phyloP scores from a whole-genome alignment of 1,284 basidiomycete species.

The Vanrija pseudolonga region DNA sequence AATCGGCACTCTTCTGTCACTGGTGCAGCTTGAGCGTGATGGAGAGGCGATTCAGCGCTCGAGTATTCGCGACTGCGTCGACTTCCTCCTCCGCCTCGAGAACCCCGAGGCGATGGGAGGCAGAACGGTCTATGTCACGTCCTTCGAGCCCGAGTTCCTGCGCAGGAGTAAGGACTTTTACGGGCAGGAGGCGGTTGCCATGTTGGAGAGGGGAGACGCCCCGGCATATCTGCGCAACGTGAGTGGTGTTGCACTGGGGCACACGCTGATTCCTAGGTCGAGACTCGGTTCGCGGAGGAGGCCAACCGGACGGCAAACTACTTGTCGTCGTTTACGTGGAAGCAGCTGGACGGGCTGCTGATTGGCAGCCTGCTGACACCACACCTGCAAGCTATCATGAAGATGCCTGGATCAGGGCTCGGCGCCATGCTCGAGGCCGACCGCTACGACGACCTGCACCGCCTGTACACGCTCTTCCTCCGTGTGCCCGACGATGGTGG shows the following conservation, averaged over 20 bases:
- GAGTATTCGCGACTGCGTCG: slow-evolving; percentile 82
- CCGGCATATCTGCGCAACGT: slow-evolving; percentile 78
- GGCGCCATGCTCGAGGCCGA: slow-evolving; percentile 82
- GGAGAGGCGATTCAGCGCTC: slow-evolving; percentile 89
- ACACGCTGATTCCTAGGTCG: slow-evolving; percentile 59
- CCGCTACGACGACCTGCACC: slow-evolving; percentile 69
- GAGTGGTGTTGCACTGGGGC: slow-evolving; percentile 35
- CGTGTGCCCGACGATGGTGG: slow-evolving; percentile 64
- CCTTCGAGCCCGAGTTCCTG: slow-evolving; percentile 81
- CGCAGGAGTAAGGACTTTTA: slow-evolving; percentile 78
- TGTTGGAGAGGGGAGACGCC: slow-evolving; percentile 73
- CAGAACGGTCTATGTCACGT: slow-evolving; percentile 71
- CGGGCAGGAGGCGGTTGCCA: slow-evolving; percentile 64
- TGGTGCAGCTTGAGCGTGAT: slow-evolving; percentile 87
- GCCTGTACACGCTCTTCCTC: slow-evolving; percentile 74
- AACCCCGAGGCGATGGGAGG: slow-evolving; percentile 51
- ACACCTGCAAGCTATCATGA: slow-evolving; percentile 71
- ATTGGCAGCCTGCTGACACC: slow-evolving; percentile 72
- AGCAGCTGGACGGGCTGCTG: slow-evolving; percentile 69
- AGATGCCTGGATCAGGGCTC: slow-evolving; percentile 80
- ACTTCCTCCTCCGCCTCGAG: slow-evolving; percentile 61
- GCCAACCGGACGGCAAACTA: slow-evolving; percentile 85
- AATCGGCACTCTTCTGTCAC: slow-evolving; percentile 73
- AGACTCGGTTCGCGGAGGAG: slow-evolving; percentile 78
- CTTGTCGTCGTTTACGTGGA: slow-evolving; percentile 69